Percentiles rank a stretch among this genome's conserved stretches.
Conservation (phyloP, 352 stramenopile species). For the Albugo candida region DNA sequence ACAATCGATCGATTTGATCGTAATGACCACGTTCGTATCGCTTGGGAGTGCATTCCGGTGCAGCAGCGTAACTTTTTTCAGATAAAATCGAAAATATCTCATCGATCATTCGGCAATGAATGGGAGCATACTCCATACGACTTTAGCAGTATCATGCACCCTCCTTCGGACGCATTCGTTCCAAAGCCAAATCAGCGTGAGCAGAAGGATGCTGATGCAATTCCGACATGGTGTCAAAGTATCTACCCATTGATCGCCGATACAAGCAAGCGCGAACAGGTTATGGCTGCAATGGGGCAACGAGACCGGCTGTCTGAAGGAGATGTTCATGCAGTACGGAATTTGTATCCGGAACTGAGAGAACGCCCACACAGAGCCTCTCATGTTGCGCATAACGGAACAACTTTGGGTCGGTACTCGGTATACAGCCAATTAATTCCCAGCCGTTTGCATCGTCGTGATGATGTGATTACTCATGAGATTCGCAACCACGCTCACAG, state of each 20-base stretch:
- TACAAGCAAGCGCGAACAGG: conserved; percentile 18
- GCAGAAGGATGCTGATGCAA: background rate
- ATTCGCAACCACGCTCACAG: background rate
- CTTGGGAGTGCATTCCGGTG: conserved; percentile 59
- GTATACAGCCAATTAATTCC: too few relatives aligned
- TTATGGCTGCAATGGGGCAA: conserved; percentile 55
- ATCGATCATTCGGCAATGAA: background rate
- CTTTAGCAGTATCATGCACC: conserved; percentile 77
- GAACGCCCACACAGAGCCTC: too few relatives aligned
- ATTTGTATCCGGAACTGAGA: conserved; percentile 22
- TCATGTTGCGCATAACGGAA: background rate
- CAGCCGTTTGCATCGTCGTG: too few relatives aligned
- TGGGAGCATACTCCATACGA: conserved; percentile 32
- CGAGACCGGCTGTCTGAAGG: conserved; percentile 41
- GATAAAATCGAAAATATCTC: conserved; percentile 4
- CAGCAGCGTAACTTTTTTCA: conserved; percentile 45
- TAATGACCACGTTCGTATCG: conserved; percentile 53
- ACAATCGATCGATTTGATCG: conserved; percentile 47
- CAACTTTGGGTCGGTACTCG: background rate
- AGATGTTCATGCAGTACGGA: conserved; percentile 60
- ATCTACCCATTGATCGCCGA: conserved; percentile 40
- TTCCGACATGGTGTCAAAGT: conserved; percentile 31
- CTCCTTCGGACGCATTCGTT: conserved; percentile 46
- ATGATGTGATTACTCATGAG: too few relatives aligned
- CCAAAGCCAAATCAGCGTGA: conserved; percentile 5